Evolutionary conservation across 148 eudicot genomes (phyloP).

Genomic region (Persicaria maculosa): DNA sequence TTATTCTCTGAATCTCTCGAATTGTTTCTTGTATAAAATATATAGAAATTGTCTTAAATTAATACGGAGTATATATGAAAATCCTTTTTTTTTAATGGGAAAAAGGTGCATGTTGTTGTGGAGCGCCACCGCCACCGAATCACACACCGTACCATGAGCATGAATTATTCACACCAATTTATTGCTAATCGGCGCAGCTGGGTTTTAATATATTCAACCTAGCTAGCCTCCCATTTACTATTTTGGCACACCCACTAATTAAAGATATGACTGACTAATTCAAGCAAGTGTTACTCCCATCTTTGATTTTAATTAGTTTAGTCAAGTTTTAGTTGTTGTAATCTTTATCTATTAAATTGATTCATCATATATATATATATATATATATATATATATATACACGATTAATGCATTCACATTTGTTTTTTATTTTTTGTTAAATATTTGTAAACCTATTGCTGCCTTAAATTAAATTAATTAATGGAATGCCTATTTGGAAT

Average conservation of each 20-base stretch:
- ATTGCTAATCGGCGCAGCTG: too few species aligned
- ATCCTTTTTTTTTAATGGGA: too few species aligned
- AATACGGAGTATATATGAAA: too few species aligned
- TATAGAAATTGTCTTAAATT: too few species aligned
- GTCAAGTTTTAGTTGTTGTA: background rate
- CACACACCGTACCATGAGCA: too few species aligned
- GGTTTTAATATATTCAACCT: too few species aligned
- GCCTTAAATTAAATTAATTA: background rate
- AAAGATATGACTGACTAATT: background rate
- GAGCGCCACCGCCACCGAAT: constrained; percentile 6
- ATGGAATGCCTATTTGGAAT: background rate
- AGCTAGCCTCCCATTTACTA: background rate
- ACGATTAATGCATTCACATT: constrained; percentile 1
- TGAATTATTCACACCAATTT: too few species aligned
- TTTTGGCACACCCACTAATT: background rate
- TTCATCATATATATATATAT: background rate
- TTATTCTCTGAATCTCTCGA: too few species aligned
- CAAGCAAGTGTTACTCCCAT: background rate
- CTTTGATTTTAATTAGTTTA: background rate
- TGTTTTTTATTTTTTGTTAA: background rate
- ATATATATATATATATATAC: too few species aligned
- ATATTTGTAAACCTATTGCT: too few species aligned
- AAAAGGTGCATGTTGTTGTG: background rate
- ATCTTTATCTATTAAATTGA: background rate
- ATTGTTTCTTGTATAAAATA: too few species aligned